phyloP scores from a whole-genome alignment of 768 basidiomycete genomes.

The Boletus huronensis region DNA sequence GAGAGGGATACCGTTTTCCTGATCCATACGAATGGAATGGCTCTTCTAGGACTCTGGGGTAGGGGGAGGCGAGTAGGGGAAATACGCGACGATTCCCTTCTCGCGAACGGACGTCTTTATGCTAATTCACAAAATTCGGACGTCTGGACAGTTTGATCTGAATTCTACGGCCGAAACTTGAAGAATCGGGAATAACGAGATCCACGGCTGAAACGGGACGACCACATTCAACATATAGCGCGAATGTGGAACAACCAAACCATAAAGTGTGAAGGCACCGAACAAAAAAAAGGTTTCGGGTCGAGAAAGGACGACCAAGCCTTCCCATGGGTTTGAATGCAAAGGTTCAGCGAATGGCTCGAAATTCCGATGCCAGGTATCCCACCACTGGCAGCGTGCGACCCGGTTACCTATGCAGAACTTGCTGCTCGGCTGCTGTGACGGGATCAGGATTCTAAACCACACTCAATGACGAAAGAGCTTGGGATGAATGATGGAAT shows the following conservation, averaged over 20 bases:
- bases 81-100: neutral
- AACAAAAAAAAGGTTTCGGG: neutral
- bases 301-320: neutral
- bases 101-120: neutral
- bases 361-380: neutral
- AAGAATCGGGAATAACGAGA: too few relatives aligned
- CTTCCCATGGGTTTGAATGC: neutral
- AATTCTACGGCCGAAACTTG: too few relatives aligned
- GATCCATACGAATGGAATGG: neutral
- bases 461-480: neutral
- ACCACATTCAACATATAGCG: neutral
- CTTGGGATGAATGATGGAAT: neutral
- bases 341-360: neutral
- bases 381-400: neutral
- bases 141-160: neutral
- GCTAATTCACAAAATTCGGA: neutral
- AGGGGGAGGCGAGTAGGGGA: neutral
- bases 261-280: neutral
- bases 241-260: neutral
- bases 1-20: slow-evolving; percentile 9
- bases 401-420: neutral
- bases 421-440: too few relatives aligned
- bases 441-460: neutral
- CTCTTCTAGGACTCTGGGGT: neutral
- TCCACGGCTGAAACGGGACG: neutral